These are phyloP conservation scores for Fomitopsis betulina DNA, from an alignment of 1,284 basidiomycete species.

Conservation along the genomic window DNA sequence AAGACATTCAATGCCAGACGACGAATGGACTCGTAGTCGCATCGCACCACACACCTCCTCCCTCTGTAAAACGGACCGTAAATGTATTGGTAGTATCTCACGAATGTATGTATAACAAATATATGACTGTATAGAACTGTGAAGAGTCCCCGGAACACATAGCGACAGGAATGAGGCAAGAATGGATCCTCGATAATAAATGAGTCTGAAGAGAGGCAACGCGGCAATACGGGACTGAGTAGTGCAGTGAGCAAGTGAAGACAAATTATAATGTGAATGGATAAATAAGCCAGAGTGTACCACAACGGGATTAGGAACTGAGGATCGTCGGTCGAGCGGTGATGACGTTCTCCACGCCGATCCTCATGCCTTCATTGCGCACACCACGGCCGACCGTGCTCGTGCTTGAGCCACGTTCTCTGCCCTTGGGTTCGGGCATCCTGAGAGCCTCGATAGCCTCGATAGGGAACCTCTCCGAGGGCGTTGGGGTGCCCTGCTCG, in stretches of 20 bases:
- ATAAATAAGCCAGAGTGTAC: conserved; percentile 16
- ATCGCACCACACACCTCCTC: background rate
- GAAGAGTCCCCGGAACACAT: conserved; percentile 7
- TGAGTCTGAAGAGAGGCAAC: conserved; percentile 3
- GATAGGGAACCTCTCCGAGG: conserved; percentile 14
- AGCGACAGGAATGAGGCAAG: background rate
- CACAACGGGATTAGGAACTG: background rate
- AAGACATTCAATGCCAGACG: conserved; percentile 68
- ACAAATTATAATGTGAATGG: conserved; percentile 13
- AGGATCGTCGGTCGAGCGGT: conserved; percentile 8
- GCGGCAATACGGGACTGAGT: background rate
- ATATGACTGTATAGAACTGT: conserved; percentile 7
- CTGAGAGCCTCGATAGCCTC: conserved; percentile 22
- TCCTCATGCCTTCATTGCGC: conserved; percentile 7
- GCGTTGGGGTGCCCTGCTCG: conserved; percentile 23
- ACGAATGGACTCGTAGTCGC: conserved; percentile 54
- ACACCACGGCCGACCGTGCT: conserved; percentile 22
- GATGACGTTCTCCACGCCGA: conserved; percentile 23
- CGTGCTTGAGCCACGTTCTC: conserved; percentile 26
- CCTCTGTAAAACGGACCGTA: background rate
- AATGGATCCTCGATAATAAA: conserved; percentile 3
- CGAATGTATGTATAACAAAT: conserved; percentile 12
- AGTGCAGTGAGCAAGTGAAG: conserved; percentile 3
- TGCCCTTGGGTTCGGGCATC: conserved; percentile 9
- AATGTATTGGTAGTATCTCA: conserved; percentile 8